Evolutionary conservation across 116 monocot genomes (phyloP).

Genomic region (Trichopus zeylanicus): DNA sequence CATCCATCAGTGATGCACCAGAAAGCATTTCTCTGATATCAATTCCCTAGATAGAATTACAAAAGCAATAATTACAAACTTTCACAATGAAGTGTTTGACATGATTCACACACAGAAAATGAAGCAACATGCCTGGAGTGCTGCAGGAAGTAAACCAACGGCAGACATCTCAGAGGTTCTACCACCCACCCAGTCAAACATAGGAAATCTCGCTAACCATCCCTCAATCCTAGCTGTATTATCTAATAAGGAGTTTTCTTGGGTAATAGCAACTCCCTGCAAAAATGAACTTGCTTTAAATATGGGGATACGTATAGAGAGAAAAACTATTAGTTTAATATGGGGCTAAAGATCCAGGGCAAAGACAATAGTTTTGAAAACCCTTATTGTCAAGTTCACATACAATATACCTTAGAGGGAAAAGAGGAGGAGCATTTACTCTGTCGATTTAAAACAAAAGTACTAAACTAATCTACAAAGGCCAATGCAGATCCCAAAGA

Average conservation of each 20-base stretch:
- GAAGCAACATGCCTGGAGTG: slow-evolving; percentile 56
- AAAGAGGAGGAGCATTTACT: no score
- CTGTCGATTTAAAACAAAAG: no score
- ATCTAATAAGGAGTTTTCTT: slow-evolving; percentile 89
- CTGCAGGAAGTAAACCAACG: slow-evolving; percentile 96
- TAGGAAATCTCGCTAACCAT: slow-evolving; percentile 95
- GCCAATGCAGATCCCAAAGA: no score
- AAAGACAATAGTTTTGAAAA: no score
- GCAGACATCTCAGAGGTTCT: slow-evolving; percentile 99
- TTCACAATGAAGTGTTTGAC: not conserved
- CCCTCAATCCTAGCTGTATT: slow-evolving; percentile 98
- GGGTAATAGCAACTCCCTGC: slow-evolving; percentile 98
- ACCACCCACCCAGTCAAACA: slow-evolving; percentile 99
- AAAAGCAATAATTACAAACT: slow-evolving; percentile 8
- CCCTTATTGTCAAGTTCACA: no score
- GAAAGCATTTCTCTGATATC: slow-evolving; percentile 92
- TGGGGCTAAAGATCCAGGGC: no score
- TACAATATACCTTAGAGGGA: no score
- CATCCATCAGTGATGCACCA: slow-evolving; percentile 95
- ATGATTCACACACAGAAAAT: not conserved
- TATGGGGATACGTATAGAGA: no score
- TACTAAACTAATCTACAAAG: no score
- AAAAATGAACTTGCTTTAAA: slow-evolving; percentile 2
- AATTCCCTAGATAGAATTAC: slow-evolving; percentile 49
- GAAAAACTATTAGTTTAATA: no score